A percentile compares a stretch with the other conserved stretches of the same genome.
Evolutionary conservation across 257 asterid species (phyloP).

Genomic region (Solanum habrochaites): DNA sequence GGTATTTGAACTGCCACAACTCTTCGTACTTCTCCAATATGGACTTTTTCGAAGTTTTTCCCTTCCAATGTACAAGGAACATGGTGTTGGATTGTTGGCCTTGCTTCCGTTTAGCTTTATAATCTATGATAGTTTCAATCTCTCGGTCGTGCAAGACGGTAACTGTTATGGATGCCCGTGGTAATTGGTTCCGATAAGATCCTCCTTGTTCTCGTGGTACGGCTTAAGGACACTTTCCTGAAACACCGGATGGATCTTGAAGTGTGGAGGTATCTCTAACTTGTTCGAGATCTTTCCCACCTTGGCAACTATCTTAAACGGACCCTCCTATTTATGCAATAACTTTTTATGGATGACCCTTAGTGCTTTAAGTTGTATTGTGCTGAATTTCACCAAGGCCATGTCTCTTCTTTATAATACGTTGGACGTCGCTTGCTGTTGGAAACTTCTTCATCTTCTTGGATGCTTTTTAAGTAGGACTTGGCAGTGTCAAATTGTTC

Average conservation of each 20-base stretch:
- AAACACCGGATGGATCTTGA: not conserved
- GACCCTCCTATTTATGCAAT: not conserved
- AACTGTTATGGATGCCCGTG: rapidly evolving
- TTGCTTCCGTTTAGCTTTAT: not conserved
- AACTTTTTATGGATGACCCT: not conserved
- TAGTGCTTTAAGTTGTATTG: not conserved
- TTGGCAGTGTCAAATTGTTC: not conserved
- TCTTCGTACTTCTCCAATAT: not conserved
- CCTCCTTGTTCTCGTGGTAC: not conserved
- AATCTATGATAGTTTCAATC: too few species aligned
- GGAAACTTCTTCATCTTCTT: too few species aligned
- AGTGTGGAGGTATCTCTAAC: not conserved
- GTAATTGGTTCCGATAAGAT: rapidly evolving
- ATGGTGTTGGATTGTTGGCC: not conserved
- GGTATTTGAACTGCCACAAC: not conserved
- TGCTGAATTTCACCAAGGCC: not conserved
- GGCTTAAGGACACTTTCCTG: not conserved
- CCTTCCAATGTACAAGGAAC: not conserved
- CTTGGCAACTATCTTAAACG: not conserved
- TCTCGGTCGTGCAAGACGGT: not conserved
- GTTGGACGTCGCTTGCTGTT: rapidly evolving
- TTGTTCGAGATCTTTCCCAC: not conserved
- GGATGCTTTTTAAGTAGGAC: not conserved
- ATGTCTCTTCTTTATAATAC: not conserved
- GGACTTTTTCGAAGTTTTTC: not conserved